These are phyloP conservation scores for Kluyveromyces nonfermentans DNA, from an alignment of 805 yeast species.

Conservation along the genomic window DNA sequence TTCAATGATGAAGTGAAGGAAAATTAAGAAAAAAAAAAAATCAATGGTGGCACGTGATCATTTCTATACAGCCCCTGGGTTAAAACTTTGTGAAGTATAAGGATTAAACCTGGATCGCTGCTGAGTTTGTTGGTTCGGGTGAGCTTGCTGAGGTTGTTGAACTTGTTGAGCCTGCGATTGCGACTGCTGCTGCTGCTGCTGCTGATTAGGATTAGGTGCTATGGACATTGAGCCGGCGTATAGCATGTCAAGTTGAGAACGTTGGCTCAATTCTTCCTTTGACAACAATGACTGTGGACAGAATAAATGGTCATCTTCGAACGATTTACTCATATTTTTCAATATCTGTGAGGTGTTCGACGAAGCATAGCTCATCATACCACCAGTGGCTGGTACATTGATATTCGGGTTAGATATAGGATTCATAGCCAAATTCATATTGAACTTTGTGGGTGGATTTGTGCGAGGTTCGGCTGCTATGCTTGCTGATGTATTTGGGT, in stretches of 20 bases:
- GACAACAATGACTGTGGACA: constrained; percentile 26
- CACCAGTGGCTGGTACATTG: background rate
- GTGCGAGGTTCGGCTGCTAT: background rate
- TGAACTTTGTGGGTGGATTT: background rate
- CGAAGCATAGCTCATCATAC: background rate
- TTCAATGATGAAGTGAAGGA: background rate
- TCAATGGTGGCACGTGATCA: background rate
- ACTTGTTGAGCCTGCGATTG: constrained; percentile 7
- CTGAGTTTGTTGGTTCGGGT: constrained; percentile 9
- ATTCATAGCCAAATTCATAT: background rate
- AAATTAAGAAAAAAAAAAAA: background rate
- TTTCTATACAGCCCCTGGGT: constrained; percentile 32
- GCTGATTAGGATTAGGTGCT: constrained; percentile 5
- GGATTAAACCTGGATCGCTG: constrained; percentile 51
- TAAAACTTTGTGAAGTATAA: constrained; percentile 53
- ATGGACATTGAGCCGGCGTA: background rate
- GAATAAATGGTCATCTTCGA: constrained; percentile 26
- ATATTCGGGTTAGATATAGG: background rate
- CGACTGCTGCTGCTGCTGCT: constrained; percentile 8
- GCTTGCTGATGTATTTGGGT: background rate
- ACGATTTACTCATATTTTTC: constrained; percentile 22
- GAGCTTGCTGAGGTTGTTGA: constrained; percentile 9
- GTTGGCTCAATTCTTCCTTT: constrained; percentile 18
- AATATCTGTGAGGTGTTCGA: constrained; percentile 12
- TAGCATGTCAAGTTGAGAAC: constrained; percentile 21